phyloP scores from a whole-genome alignment of 495 filamentous ascomycete species.

The Tuber aestivum region DNA sequence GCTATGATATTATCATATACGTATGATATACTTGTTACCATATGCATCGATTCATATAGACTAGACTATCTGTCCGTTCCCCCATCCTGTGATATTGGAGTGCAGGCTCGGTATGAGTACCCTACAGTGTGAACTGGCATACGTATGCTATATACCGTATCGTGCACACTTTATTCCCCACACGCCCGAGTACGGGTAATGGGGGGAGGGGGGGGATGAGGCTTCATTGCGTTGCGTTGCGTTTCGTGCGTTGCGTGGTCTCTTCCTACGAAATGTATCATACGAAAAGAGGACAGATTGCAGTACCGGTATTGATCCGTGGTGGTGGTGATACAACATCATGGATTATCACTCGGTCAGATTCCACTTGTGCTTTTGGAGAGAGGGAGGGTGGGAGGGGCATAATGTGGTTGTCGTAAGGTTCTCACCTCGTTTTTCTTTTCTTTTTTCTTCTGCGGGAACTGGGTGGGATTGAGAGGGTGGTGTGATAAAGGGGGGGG shows the following conservation, averaged over 20 bases:
- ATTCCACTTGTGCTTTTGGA: not conserved
- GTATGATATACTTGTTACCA: no score
- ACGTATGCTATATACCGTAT: not conserved
- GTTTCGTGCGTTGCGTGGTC: not conserved
- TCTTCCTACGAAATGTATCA: not conserved
- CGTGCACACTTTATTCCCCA: not conserved
- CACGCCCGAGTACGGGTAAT: not conserved
- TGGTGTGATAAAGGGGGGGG: not conserved
- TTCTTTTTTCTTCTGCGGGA: no score
- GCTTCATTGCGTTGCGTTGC: conserved; percentile 1
- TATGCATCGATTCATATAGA: no score
- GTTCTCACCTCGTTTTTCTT: not conserved
- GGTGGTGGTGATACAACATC: not conserved
- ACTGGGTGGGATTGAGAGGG: not conserved
- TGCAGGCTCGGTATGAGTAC: no score
- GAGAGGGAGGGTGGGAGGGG: no score
- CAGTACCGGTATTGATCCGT: no score
- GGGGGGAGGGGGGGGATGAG: not conserved
- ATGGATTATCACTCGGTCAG: not conserved
- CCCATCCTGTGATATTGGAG: not conserved
- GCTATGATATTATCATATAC: no score
- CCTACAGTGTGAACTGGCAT: not conserved
- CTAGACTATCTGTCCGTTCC: not conserved
- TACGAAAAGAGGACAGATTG: not conserved
- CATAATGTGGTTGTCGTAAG: not conserved